Evolutionary conservation across 2,329 filamentous ascomycete species (phyloP).

Genomic region (Didymella keratinophila): DNA sequence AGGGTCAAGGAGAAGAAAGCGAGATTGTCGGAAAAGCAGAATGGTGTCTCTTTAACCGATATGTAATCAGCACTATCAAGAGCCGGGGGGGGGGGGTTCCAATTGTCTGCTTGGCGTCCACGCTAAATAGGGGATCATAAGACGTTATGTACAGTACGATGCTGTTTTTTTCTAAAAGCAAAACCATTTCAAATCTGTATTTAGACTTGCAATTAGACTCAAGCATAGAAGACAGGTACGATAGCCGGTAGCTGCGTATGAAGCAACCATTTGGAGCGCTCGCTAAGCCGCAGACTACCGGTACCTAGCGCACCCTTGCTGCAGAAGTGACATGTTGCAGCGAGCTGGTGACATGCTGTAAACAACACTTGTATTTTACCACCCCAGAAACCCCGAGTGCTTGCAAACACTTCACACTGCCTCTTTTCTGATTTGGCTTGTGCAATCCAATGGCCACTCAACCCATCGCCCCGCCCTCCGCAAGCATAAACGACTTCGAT

Average conservation of each 20-base stretch:
- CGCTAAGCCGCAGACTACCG: not conserved
- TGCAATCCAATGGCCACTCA: constrained; percentile 2
- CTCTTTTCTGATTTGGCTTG: not conserved
- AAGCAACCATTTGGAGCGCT: not conserved
- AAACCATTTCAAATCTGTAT: too few relatives aligned
- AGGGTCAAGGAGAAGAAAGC: constrained; percentile 29
- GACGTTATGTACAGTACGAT: not conserved
- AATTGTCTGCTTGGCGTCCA: not conserved
- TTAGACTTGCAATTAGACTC: not conserved
- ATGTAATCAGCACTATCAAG: not conserved
- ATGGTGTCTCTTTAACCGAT: not conserved
- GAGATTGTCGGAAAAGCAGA: not conserved
- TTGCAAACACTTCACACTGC: not conserved
- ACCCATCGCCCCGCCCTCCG: not conserved
- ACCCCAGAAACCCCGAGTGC: not conserved
- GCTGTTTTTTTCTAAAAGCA: too few relatives aligned
- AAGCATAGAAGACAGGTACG: not conserved
- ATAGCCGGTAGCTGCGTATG: not conserved
- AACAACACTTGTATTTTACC: not conserved
- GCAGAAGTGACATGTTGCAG: constrained; percentile 5
- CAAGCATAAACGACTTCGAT: constrained; percentile 1
- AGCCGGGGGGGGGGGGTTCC: not conserved
- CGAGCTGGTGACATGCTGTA: constrained; percentile 5
- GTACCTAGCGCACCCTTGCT: not conserved
- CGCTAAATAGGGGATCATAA: not conserved